A percentile compares a stretch with the other conserved stretches of the same genome.
These are phyloP conservation scores for Fomitopsis pulvina DNA, from an alignment of 768 basidiomycete genomes.

Conservation along the genomic window DNA sequence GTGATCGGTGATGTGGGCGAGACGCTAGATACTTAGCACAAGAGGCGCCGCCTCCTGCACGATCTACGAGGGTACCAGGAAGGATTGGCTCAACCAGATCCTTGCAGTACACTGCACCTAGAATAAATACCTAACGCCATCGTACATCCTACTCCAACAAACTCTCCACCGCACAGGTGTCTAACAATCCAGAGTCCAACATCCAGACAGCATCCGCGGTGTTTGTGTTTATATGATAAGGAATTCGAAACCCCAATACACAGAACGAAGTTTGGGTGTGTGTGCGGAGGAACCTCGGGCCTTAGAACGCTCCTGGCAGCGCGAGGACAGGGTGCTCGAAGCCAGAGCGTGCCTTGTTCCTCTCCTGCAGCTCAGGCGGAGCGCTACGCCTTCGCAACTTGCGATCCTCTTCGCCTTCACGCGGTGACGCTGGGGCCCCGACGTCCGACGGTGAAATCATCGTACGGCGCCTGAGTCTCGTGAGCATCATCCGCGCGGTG, in stretches of 20 bases:
- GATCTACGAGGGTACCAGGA: neutral
- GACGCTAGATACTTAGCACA: neutral
- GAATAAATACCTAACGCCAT: constrained; percentile 1
- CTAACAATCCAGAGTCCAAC: constrained; percentile 3
- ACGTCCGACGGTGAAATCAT: constrained; percentile 21
- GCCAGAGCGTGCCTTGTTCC: constrained; percentile 35
- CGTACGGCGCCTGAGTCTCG: constrained; percentile 53
- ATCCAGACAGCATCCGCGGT: neutral
- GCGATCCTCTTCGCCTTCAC: constrained; percentile 32
- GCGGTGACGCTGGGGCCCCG: constrained; percentile 14
- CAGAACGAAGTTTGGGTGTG: neutral
- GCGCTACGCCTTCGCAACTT: constrained; percentile 46
- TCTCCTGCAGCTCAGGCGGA: constrained; percentile 50
- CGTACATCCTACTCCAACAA: neutral
- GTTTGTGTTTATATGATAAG: neutral
- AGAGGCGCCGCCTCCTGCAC: constrained; percentile 7
- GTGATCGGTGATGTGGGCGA: neutral
- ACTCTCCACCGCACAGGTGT: neutral
- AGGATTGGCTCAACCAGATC: neutral
- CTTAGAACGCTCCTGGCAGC: constrained; percentile 56
- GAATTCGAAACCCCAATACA: neutral
- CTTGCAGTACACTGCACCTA: neutral
- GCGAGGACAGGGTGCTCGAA: constrained; percentile 55
- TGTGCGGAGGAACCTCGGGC: neutral
- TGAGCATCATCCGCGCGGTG: constrained; percentile 59